phyloP scores from a whole-genome alignment of 371 early-diverging fungal species.

The Mortierella sp. region DNA sequence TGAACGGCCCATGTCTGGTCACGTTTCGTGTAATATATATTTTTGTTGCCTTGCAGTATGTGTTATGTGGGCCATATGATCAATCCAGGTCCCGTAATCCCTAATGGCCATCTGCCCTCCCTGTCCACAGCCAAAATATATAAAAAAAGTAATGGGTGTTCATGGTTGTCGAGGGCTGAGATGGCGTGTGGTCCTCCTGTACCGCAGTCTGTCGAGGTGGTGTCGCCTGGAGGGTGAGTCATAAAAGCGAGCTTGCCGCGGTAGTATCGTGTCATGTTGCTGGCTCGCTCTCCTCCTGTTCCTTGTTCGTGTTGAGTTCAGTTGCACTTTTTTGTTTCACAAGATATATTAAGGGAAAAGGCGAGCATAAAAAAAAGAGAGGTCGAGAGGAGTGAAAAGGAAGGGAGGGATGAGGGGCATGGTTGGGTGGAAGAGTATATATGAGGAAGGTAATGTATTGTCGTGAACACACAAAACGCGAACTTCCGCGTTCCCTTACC shows the following conservation, averaged over 20 bases:
- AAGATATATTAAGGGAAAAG: background rate
- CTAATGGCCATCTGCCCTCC: background rate
- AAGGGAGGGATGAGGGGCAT: background rate
- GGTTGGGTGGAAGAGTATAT: background rate
- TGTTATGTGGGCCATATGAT: constrained; percentile 2
- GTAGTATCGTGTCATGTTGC: background rate
- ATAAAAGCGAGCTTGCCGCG: background rate
- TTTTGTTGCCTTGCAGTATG: no score
- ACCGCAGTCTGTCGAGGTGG: background rate
- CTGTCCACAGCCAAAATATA: background rate
- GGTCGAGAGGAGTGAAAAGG: background rate
- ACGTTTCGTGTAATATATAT: background rate
- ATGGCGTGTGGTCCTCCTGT: background rate
- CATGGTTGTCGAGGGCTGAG: background rate
- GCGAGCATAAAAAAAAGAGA: background rate
- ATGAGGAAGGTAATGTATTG: background rate
- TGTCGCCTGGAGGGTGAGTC: background rate
- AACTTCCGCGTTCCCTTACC: constrained; percentile 6
- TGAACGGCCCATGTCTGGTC: background rate
- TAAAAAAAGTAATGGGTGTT: background rate
- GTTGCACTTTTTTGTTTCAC: constrained; percentile 15
- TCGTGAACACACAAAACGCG: background rate
- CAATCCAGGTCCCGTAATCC: background rate
- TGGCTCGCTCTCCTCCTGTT: background rate
- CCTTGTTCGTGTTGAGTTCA: background rate